These are phyloP conservation scores for Triglochin maritima DNA, from an alignment of 106 monocot species.

Conservation along the genomic window DNA sequence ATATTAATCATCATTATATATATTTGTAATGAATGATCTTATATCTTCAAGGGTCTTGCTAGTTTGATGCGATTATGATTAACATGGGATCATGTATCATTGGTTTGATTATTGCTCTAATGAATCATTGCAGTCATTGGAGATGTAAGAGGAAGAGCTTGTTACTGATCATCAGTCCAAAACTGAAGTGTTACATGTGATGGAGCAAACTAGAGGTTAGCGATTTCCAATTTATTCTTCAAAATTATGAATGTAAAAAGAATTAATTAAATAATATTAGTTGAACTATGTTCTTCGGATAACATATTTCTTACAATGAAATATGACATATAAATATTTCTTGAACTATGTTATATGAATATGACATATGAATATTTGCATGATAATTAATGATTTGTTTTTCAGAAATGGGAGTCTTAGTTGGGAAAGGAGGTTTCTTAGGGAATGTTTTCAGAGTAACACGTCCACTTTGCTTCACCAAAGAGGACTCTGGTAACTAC, in stretches of 20 bases:
- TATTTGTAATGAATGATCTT: neutral
- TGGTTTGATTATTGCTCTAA: neutral
- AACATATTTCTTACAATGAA: no score
- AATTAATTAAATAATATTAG: no score
- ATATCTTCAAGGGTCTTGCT: neutral
- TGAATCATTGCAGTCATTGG: conserved; percentile 54
- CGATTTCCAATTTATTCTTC: neutral
- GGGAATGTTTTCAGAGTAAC: conserved; percentile 41
- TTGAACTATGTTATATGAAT: no score
- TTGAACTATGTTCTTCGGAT: no score
- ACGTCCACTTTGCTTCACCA: conserved; percentile 36
- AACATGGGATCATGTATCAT: neutral
- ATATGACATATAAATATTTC: no score
- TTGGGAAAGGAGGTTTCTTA: conserved; percentile 38
- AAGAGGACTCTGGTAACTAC: conserved; percentile 26
- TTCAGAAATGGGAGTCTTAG: conserved; percentile 39
- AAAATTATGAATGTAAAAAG: no score
- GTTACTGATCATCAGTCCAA: conserved; percentile 55
- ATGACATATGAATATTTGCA: no score
- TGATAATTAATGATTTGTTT: no score
- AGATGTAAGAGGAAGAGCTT: conserved; percentile 86
- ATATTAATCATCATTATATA: no score
- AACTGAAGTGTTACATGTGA: conserved; percentile 51
- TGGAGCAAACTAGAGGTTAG: conserved; percentile 84
- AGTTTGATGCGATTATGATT: neutral